phyloP scores from a whole-genome alignment of 2,329 filamentous ascomycete genomes.

The Aspergillus proliferans region DNA sequence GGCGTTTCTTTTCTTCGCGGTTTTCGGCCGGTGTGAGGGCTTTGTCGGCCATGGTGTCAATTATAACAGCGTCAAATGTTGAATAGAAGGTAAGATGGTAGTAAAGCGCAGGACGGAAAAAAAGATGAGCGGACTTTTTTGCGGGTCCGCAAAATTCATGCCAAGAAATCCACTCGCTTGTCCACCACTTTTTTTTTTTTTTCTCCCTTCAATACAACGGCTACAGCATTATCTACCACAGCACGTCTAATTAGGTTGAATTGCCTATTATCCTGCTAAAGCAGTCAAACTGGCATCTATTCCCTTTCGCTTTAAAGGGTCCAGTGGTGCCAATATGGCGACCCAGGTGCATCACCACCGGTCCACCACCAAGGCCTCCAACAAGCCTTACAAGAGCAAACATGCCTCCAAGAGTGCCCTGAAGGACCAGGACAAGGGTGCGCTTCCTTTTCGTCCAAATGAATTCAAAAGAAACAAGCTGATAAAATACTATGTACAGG shows the following conservation, averaged over 20 bases:
- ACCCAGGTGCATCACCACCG: conserved; percentile 71
- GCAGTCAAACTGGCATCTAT: conserved; percentile 46
- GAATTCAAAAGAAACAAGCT: neutral
- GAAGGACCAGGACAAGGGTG: conserved; percentile 80
- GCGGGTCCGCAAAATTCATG: conserved; percentile 28
- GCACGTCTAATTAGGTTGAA: neutral
- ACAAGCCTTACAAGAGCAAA: conserved; percentile 89
- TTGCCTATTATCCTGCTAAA: conserved; percentile 3
- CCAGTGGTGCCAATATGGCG: conserved; percentile 62
- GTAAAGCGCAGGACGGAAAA: conserved; percentile 9
- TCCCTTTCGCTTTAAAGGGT: conserved; percentile 81
- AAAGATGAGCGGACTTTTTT: conserved; percentile 9
- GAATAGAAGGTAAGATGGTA: neutral
- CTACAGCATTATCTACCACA: neutral
- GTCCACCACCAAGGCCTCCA: conserved; percentile 78
- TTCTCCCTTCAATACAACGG: conserved; percentile 1
- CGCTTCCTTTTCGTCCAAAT: neutral
- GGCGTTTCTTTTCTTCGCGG: conserved; percentile 33
- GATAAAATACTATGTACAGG: conserved; percentile 45
- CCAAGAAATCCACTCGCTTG: conserved; percentile 34
- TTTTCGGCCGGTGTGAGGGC: conserved; percentile 28
- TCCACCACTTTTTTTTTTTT: conserved; percentile 18
- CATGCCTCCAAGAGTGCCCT: conserved; percentile 83
- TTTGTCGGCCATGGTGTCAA: conserved; percentile 23
- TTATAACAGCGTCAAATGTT: conserved; percentile 4